Percentiles rank a stretch among this genome's conserved stretches.
Evolutionary conservation across 2,329 filamentous ascomycete genomes (phyloP).

Genomic region (Nemania sp.): DNA sequence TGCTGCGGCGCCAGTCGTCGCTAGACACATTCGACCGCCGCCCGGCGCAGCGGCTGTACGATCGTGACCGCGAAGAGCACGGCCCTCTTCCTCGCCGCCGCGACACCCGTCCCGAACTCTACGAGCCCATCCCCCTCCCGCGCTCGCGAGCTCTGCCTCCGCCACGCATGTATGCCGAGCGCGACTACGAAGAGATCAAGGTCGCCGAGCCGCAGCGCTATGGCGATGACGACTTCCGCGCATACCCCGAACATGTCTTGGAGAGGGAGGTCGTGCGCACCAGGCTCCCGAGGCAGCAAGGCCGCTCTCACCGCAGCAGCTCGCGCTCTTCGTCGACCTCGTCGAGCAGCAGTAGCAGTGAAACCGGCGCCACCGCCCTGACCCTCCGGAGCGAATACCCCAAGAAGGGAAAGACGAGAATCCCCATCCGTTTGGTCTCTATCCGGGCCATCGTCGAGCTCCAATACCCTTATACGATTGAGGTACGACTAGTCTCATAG

Average conservation of each 20-base stretch:
- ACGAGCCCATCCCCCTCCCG: constrained; percentile 70
- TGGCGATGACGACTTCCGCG: constrained; percentile 72
- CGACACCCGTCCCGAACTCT: constrained; percentile 58
- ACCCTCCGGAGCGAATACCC: constrained; percentile 67
- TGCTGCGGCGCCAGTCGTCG: constrained; percentile 82
- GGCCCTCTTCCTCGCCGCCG: constrained; percentile 55
- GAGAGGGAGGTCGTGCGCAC: constrained; percentile 63
- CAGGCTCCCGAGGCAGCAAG: constrained; percentile 37
- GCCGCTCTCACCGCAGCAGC: constrained; percentile 43
- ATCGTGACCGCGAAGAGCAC: constrained; percentile 57
- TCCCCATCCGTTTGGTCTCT: constrained; percentile 79
- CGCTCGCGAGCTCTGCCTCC: constrained; percentile 63
- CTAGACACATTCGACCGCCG: constrained; percentile 87
- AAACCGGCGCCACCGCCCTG: constrained; percentile 49
- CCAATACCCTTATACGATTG: constrained; percentile 83
- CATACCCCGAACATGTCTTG: constrained; percentile 60
- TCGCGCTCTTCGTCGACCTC: constrained; percentile 49
- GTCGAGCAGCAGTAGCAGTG: constrained; percentile 49
- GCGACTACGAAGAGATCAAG: constrained; percentile 67
- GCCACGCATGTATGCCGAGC: constrained; percentile 59
- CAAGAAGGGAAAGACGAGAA: constrained; percentile 86
- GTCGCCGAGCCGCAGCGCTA: constrained; percentile 69
- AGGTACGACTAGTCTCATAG: constrained; percentile 58
- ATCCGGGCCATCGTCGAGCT: constrained; percentile 80
- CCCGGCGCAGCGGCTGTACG: constrained; percentile 55